A percentile compares a stretch with the other conserved stretches of the same genome.
phyloP scores from a whole-genome alignment of 2,329 filamentous ascomycete genomes.

The Emericellopsis atlantica region DNA sequence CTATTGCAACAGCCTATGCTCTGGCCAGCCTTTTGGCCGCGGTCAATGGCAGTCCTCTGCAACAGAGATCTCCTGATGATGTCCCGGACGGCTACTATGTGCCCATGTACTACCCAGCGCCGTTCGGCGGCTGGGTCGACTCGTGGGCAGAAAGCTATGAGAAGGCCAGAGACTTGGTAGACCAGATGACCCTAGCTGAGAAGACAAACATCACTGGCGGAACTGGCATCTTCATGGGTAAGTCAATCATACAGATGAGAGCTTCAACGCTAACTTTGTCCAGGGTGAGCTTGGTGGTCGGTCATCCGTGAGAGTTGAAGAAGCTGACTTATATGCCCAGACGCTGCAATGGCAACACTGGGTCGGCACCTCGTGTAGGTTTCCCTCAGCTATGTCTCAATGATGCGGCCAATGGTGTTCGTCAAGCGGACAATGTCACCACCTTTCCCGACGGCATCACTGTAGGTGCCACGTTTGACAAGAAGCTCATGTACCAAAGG shows the following conservation, averaged over 20 bases:
- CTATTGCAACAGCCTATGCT: background rate
- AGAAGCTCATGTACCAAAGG: slow-evolving; percentile 55
- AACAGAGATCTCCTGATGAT: background rate
- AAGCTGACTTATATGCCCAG: slow-evolving; percentile 15
- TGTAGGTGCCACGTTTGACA: slow-evolving; percentile 62
- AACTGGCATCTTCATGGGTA: slow-evolving; percentile 59
- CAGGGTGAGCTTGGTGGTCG: slow-evolving; percentile 2
- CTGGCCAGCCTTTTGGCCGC: background rate
- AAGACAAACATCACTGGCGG: slow-evolving; percentile 69
- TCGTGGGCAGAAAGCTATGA: slow-evolving; percentile 59
- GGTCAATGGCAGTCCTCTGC: background rate
- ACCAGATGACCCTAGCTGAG: slow-evolving; percentile 67
- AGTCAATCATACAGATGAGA: slow-evolving; percentile 3
- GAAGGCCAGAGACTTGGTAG: slow-evolving; percentile 56
- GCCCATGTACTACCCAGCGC: slow-evolving; percentile 56
- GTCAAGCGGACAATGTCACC: slow-evolving; percentile 61
- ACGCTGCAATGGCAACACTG: slow-evolving; percentile 65
- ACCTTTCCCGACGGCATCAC: slow-evolving; percentile 74
- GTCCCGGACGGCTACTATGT: slow-evolving; percentile 20
- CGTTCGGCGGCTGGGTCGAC: slow-evolving; percentile 56
- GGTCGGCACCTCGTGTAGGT: slow-evolving; percentile 55
- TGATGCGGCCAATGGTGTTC: slow-evolving; percentile 59
- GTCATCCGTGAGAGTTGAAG: background rate
- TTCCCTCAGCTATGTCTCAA: slow-evolving; percentile 62
- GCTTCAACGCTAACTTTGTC: background rate